These are phyloP conservation scores for Gomphus bonarii DNA, from an alignment of 1,284 basidiomycete genomes.

Conservation along the genomic window DNA sequence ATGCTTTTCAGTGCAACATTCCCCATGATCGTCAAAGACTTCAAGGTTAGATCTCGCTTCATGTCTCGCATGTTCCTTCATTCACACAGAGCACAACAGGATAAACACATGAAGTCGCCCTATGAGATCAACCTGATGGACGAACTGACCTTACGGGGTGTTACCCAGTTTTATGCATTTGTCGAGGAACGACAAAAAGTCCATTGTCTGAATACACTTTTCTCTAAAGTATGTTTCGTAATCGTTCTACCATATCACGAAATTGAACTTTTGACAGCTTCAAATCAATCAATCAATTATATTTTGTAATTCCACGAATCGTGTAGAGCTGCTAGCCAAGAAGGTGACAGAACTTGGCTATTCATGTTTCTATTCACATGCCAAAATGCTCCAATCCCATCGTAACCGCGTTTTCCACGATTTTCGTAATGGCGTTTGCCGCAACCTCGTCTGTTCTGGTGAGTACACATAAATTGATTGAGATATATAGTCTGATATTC, in stretches of 20 bases:
- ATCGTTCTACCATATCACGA: neutral
- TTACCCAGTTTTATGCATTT: constrained; percentile 99
- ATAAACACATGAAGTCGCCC: constrained; percentile 95
- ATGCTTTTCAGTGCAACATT: constrained; percentile 99
- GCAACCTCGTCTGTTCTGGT: constrained; percentile 90
- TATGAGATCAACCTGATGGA: constrained; percentile 99
- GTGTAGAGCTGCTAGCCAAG: constrained; percentile 97
- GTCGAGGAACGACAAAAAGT: constrained; percentile 99
- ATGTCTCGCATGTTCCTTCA: neutral
- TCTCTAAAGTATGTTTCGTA: constrained; percentile 66
- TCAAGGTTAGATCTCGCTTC: constrained; percentile 57
- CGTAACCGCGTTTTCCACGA: constrained; percentile 99
- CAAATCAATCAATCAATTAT: constrained; percentile 99
- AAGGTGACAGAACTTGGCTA: constrained; percentile 99
- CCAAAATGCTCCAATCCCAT: constrained; percentile 98
- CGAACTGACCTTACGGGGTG: constrained; percentile 95
- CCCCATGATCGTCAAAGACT: constrained; percentile 98
- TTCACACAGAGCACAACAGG: constrained; percentile 37
- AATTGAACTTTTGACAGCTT: constrained; percentile 42
- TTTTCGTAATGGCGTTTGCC: constrained; percentile 96
- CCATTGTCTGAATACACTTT: constrained; percentile 95
- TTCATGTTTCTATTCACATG: constrained; percentile 99
- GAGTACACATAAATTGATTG: constrained; percentile 12
- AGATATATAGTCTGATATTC: neutral
- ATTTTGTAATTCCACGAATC: constrained; percentile 99